phyloP scores from a whole-genome alignment of 176 grass and related monocot species.

The Cocos nucifera region DNA sequence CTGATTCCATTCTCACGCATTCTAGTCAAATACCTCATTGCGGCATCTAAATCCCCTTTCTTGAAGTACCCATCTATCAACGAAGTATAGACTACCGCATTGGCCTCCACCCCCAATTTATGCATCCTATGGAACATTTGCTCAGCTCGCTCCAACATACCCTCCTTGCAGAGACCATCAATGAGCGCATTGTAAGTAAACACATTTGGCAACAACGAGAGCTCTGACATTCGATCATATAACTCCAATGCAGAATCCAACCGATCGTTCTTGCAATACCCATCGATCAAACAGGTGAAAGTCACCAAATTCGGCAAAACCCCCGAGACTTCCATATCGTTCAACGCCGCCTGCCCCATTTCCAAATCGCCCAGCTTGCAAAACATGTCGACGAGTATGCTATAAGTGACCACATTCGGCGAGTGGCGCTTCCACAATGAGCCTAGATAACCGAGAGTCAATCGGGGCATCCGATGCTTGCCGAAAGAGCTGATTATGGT shows the following conservation, averaged over 20 bases:
- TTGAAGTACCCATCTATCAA: neutral
- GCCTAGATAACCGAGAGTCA: neutral
- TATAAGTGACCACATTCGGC: slow-evolving; percentile 3
- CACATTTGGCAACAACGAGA: slow-evolving; percentile 1
- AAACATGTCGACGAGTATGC: neutral
- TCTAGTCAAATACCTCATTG: neutral
- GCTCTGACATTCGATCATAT: neutral
- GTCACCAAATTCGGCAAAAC: slow-evolving; percentile 11
- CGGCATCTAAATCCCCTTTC: neutral
- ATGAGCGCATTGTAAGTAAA: slow-evolving; percentile 2
- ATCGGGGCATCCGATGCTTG: neutral
- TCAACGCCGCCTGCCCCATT: neutral
- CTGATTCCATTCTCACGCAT: neutral
- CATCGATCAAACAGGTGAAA: slow-evolving; percentile 9
- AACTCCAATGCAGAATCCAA: neutral
- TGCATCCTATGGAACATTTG: neutral
- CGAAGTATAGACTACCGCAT: neutral
- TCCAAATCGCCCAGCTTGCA: neutral
- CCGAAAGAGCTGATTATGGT: neutral
- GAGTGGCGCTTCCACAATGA: neutral
- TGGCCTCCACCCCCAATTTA: slow-evolving; percentile 1
- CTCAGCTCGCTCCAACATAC: slow-evolving; percentile 5
- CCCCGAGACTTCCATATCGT: neutral
- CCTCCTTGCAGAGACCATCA: slow-evolving; percentile 5
- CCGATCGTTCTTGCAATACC: slow-evolving; percentile 1